Percentiles rank a stretch among this genome's conserved stretches.
These are phyloP conservation scores for Jaapia argillacea DNA, from an alignment of 768 basidiomycete genomes.

Conservation along the genomic window DNA sequence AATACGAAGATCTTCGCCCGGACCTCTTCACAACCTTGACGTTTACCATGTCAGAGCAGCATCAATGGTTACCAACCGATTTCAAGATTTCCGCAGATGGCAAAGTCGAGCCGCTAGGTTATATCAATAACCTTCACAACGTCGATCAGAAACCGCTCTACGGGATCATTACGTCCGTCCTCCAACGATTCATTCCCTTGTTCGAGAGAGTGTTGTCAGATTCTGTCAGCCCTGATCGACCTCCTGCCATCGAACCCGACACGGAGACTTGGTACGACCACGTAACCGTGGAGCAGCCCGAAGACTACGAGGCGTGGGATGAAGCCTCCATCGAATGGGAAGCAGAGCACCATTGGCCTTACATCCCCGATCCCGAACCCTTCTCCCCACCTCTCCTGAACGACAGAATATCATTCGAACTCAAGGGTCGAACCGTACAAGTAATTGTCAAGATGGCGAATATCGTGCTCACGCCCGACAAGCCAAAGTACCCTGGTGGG, in stretches of 20 bases:
- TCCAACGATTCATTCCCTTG: neutral
- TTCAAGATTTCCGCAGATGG: neutral
- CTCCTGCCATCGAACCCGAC: conserved; percentile 3
- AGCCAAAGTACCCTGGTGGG: conserved; percentile 25
- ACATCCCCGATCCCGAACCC: neutral
- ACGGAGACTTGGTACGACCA: conserved; percentile 6
- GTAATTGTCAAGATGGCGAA: conserved; percentile 23
- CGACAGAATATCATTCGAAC: neutral
- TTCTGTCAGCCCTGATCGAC: neutral
- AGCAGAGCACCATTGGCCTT: neutral
- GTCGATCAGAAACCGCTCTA: neutral
- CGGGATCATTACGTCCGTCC: neutral
- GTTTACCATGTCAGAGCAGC: neutral
- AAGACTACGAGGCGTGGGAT: too few relatives aligned
- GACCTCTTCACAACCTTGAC: neutral
- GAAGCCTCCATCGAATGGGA: too few relatives aligned
- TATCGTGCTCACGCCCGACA: conserved; percentile 25
- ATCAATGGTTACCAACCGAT: neutral
- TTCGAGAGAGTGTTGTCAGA: neutral
- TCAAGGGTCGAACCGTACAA: conserved; percentile 10
- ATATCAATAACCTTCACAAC: neutral
- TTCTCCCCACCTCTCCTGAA: neutral
- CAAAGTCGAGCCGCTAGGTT: neutral
- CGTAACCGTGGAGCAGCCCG: too few relatives aligned
- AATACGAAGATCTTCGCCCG: neutral